phyloP scores from a whole-genome alignment of 179 eudicot genomes.

The Heliamphora pulchella region DNA sequence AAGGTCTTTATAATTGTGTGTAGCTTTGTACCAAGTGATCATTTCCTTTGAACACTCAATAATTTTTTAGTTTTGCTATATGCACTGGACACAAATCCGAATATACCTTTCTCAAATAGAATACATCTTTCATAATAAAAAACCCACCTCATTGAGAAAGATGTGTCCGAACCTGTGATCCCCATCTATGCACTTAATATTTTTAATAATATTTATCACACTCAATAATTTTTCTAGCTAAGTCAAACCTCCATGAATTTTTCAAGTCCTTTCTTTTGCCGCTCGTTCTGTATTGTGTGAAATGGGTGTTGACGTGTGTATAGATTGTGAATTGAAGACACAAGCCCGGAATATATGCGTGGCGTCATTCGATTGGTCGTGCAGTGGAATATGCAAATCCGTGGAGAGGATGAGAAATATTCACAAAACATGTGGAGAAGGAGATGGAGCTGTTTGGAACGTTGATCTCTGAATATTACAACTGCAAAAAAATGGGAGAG shows the following conservation, averaged over 20 bases:
- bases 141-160: too few relatives aligned
- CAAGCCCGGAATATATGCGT: slow-evolving; percentile 50
- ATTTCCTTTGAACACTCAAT: too few relatives aligned
- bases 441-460: slow-evolving; percentile 15
- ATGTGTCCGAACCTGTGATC: too few relatives aligned
- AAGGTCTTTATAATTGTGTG: too few relatives aligned
- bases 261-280: background rate
- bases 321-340: slow-evolving; percentile 56
- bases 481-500: background rate
- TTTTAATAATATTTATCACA: too few relatives aligned
- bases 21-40: too few relatives aligned
- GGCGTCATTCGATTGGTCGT: slow-evolving; percentile 65
- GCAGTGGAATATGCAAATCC: slow-evolving; percentile 19
- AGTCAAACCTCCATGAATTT: background rate
- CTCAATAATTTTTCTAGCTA: too few relatives aligned
- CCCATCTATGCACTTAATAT: too few relatives aligned
- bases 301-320: background rate
- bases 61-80: too few relatives aligned
- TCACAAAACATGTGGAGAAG: slow-evolving; percentile 14
- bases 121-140: too few relatives aligned
- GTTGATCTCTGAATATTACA: slow-evolving; percentile 8
- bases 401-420: slow-evolving; percentile 14
- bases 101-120: too few relatives aligned
- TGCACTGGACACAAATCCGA: too few relatives aligned
- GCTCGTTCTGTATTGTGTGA: background rate